phyloP scores from a whole-genome alignment of 257 asterid species.

The Ligustrum vulgare region DNA sequence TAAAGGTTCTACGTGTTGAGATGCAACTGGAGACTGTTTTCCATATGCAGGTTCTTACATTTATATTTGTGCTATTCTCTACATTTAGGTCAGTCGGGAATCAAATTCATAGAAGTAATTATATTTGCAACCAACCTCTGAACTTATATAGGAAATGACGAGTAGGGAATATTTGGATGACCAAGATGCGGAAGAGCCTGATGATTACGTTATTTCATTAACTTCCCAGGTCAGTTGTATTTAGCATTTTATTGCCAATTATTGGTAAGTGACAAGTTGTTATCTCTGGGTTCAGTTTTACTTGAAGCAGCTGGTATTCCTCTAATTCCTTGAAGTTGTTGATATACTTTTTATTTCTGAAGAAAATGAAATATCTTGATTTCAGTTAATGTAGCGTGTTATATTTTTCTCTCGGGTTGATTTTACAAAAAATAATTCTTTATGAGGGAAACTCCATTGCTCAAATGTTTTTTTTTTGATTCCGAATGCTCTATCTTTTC shows the following conservation, averaged over 20 bases:
- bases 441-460: background rate
- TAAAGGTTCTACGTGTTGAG: slow-evolving; percentile 93
- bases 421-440: background rate
- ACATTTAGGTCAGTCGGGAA: slow-evolving; percentile 14
- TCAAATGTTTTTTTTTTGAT: slow-evolving; percentile 6
- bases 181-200: slow-evolving; percentile 99
- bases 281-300: slow-evolving; percentile 11
- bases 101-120: slow-evolving; percentile 22
- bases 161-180: slow-evolving; percentile 89
- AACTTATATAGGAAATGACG: slow-evolving; percentile 71
- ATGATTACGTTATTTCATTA: slow-evolving; percentile 86
- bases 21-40: slow-evolving; percentile 95
- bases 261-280: background rate
- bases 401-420: slow-evolving; percentile 10
- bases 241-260: slow-evolving; percentile 20
- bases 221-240: slow-evolving; percentile 74
- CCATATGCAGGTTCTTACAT: slow-evolving; percentile 78
- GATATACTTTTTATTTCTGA: background rate
- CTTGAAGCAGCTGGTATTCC: background rate
- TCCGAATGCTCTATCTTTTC: background rate
- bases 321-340: slow-evolving; percentile 9
- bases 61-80: slow-evolving; percentile 13
- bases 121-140: slow-evolving; percentile 27
- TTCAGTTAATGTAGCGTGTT: slow-evolving; percentile 6
- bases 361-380: background rate